phyloP scores from a whole-genome alignment of 306 rosid genomes.

The Hippophae tibetana region DNA sequence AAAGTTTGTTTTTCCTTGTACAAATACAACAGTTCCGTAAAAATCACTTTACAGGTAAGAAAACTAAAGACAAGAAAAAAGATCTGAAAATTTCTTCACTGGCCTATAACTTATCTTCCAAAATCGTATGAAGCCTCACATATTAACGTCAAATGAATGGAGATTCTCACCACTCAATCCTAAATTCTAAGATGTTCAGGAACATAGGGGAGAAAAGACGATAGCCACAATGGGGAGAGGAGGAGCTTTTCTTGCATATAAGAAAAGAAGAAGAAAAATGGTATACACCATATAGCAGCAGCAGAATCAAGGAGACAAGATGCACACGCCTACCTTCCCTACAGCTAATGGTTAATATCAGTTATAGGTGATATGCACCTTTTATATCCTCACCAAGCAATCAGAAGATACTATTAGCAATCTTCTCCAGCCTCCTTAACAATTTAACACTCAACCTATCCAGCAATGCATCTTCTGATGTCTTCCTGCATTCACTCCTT shows the following conservation, averaged over 20 bases:
- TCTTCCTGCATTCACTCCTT: constrained; percentile 42
- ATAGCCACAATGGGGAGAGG: not conserved
- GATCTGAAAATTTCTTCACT: constrained; percentile 47
- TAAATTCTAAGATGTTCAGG: constrained; percentile 35
- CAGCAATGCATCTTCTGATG: constrained; percentile 38
- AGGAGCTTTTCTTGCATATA: too few relatives aligned
- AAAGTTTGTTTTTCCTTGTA: constrained; percentile 27
- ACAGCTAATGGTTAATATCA: constrained; percentile 37
- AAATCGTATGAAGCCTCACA: constrained; percentile 49
- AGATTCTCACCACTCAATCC: constrained; percentile 61
- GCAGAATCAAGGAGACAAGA: constrained; percentile 36
- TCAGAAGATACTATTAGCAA: constrained; percentile 52
- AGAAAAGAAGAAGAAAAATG: too few relatives aligned
- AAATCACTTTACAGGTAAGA: constrained; percentile 94
- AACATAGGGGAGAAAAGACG: constrained; percentile 21
- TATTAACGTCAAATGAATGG: constrained; percentile 41
- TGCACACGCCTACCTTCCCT: constrained; percentile 58
- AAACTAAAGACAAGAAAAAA: constrained; percentile 17
- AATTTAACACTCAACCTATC: constrained; percentile 39
- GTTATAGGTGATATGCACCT: constrained; percentile 74
- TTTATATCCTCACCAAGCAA: constrained; percentile 68
- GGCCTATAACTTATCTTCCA: constrained; percentile 69
- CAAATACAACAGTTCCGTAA: constrained; percentile 56
- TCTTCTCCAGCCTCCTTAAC: constrained; percentile 30
- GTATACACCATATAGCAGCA: too few relatives aligned